Evolutionary conservation across 2,329 filamentous ascomycete genomes (phyloP).

Genomic region (Nothomitra cinnamomea): DNA sequence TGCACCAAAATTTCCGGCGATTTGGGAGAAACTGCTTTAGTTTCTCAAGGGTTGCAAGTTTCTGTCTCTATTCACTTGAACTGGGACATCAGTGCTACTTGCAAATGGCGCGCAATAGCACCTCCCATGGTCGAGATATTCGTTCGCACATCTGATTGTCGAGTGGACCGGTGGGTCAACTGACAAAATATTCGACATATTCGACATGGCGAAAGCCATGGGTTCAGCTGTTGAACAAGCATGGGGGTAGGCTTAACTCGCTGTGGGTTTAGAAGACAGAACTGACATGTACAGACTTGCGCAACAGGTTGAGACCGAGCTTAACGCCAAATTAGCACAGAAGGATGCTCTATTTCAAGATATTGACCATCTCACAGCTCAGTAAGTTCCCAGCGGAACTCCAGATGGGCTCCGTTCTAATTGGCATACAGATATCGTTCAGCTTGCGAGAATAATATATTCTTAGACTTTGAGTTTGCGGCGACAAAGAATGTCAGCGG

Average conservation of each 20-base stretch:
- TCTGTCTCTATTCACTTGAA: background rate
- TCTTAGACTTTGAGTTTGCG: constrained; percentile 52
- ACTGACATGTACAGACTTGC: constrained; percentile 19
- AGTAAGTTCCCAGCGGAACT: constrained; percentile 16
- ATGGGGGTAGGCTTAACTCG: constrained; percentile 29
- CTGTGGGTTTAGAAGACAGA: constrained; percentile 12
- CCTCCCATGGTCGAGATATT: constrained; percentile 28
- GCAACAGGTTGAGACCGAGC: constrained; percentile 30
- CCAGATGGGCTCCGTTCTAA: background rate
- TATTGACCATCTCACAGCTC: constrained; percentile 27
- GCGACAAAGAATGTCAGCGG: constrained; percentile 46
- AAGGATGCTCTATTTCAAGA: constrained; percentile 32
- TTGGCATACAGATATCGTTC: constrained; percentile 42
- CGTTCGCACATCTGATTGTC: constrained; percentile 40
- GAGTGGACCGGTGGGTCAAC: constrained; percentile 34
- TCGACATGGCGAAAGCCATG: constrained; percentile 19
- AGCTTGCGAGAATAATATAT: constrained; percentile 54
- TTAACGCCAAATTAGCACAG: constrained; percentile 30
- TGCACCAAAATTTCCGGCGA: background rate
- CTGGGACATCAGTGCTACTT: constrained; percentile 6
- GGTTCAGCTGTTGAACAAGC: constrained; percentile 31
- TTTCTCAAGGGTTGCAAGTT: constrained; percentile 15
- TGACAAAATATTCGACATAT: constrained; percentile 14
- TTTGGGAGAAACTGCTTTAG: constrained; percentile 7
- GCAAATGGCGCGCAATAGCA: constrained; percentile 38